Evolutionary conservation across 768 basidiomycete species (phyloP), one percentile per base, ranked within the genome.

Genomic region (Lactarius quietus): DNA sequence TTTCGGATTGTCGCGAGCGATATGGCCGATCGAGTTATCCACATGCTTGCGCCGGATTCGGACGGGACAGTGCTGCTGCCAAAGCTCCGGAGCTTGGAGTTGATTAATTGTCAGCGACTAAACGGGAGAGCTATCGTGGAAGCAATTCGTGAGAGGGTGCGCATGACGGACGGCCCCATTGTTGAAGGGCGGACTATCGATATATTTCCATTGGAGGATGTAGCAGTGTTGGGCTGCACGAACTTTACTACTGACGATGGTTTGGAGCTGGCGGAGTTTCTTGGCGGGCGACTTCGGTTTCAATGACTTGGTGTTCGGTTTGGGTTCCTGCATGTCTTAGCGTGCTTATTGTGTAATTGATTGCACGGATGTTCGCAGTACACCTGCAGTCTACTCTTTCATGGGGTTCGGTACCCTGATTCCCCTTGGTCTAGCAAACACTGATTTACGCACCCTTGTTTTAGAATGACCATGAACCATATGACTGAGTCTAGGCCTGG

Each of bases 1-100:
- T 92, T 92, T 73, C 80, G 82, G 55, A 91, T 92, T 69, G 85
- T 87, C 62, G 90, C 87, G 28, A 91, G 89, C 10, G 90, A 92
- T 74, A 88, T 92, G 90, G 88, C 88, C 31, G 80, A 92, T 76
- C 83, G 77, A 45, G 90, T 92, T 64, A 78, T 92, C 48, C 74
- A 76, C 36, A 77, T 90, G 66, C 77, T 92, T 28, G 78, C 77
- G 51, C 87, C 87, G 41, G 66, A 65, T n/a, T 39, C 52, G 12
- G 54, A 64, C 17, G 69, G 70, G 58, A 55, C 43, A 15, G 70
- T 88, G 57, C 79, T 87, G 35, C 73, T 90, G 28, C 89, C 88
- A 31, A 77, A 73, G 61, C 78, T 92, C 59, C 73, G 76, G 36
- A 77, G 75, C 36, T 73, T 91, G 65, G 80, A 79, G 63, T 72